Conservation (phyloP, 2,329 filamentous ascomycete species). For the Aquanectria penicillioides region DNA sequence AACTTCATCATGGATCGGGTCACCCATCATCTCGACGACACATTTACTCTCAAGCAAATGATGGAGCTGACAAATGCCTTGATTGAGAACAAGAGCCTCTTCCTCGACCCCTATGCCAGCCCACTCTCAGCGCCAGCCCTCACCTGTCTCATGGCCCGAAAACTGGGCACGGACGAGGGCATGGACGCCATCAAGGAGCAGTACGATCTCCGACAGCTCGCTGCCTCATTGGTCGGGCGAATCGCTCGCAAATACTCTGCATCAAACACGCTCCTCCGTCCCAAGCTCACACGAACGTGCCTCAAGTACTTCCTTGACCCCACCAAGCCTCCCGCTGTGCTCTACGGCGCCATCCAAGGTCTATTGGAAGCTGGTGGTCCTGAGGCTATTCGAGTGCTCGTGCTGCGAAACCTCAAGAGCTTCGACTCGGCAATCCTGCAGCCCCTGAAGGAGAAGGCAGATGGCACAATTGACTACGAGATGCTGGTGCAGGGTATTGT, state of each 20-base stretch:
- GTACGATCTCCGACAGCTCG: slow-evolving; percentile 85
- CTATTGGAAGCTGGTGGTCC: slow-evolving; percentile 79
- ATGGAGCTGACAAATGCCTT: slow-evolving; percentile 90
- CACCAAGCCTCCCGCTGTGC: slow-evolving; percentile 80
- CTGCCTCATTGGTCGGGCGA: slow-evolving; percentile 81
- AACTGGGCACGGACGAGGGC: slow-evolving; percentile 71
- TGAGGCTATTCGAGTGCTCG: slow-evolving; percentile 66
- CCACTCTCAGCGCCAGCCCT: slow-evolving; percentile 85
- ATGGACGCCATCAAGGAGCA: slow-evolving; percentile 67
- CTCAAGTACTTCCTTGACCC: slow-evolving; percentile 93
- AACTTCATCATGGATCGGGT: slow-evolving; percentile 97
- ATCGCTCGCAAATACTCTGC: slow-evolving; percentile 85
- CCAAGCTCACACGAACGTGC: slow-evolving; percentile 91
- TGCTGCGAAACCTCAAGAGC: slow-evolving; percentile 64
- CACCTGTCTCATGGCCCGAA: slow-evolving; percentile 85
- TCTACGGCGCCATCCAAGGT: slow-evolving; percentile 89
- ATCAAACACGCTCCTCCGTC: slow-evolving; percentile 83
- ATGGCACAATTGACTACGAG: slow-evolving; percentile 62
- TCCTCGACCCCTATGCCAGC: slow-evolving; percentile 70
- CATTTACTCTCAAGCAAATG: slow-evolving; percentile 89
- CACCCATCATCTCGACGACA: slow-evolving; percentile 89
- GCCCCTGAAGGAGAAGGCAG: slow-evolving; percentile 62
- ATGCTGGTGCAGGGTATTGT: slow-evolving; percentile 66
- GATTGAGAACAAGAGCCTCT: slow-evolving; percentile 84
- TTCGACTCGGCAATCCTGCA: slow-evolving; percentile 64